phyloP scores from a whole-genome alignment of 257 asterid genomes.

The Jaltomata sinuosa region DNA sequence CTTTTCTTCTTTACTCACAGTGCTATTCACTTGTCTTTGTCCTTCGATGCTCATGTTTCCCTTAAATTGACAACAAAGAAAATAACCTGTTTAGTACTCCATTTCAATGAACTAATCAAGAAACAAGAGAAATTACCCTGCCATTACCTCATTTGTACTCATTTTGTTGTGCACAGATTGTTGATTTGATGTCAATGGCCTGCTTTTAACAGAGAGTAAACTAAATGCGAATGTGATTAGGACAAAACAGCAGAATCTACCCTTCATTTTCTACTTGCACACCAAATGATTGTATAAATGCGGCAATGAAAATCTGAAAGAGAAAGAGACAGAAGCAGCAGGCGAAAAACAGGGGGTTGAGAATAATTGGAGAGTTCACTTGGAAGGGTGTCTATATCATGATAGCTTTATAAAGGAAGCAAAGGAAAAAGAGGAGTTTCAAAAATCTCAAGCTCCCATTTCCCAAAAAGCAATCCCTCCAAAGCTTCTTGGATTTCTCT shows the following conservation, averaged over 20 bases:
- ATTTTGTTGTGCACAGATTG: slow-evolving; percentile 3
- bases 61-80: not conserved
- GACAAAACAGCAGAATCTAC: slow-evolving; percentile 16
- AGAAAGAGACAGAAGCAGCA: not conserved
- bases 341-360: not conserved
- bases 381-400: slow-evolving; percentile 6
- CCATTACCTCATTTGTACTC: slow-evolving; percentile 26
- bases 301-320: not conserved
- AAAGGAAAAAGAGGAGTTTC: not conserved
- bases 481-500: slow-evolving; percentile 2
- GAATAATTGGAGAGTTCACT: not conserved
- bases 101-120: not conserved
- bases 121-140: not conserved
- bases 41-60: not conserved
- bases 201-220: slow-evolving; percentile 31
- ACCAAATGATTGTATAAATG: not conserved
- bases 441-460: slow-evolving; percentile 1
- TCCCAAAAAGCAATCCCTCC: slow-evolving; percentile 11
- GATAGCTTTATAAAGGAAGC: slow-evolving; percentile 9
- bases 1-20: slow-evolving; percentile 8
- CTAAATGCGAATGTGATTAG: slow-evolving; percentile 19
- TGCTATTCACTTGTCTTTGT: not conserved
- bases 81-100: not conserved
- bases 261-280: slow-evolving; percentile 19
- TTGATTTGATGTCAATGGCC: slow-evolving; percentile 19